Conservation (phyloP, 176 grass and related monocot genomes). For the Hordeum marinum region DNA sequence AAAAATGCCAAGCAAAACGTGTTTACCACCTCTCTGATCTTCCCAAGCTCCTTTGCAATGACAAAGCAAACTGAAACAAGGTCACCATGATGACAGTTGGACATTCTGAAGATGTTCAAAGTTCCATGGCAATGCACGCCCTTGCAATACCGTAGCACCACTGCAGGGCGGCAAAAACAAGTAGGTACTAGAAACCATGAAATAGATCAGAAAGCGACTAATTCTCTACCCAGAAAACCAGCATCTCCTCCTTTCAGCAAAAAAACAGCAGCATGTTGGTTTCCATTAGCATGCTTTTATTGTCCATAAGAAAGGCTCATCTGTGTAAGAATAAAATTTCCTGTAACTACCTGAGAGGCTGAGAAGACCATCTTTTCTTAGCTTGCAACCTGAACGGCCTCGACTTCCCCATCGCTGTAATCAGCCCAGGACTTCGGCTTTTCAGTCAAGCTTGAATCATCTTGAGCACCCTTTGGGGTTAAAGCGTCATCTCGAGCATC, state of each 20-base stretch:
- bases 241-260: conserved; percentile 3
- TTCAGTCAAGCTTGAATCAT: conserved; percentile 31
- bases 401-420: conserved; percentile 67
- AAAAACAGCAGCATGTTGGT: conserved; percentile 5
- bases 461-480: conserved; percentile 20
- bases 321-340: conserved; percentile 23
- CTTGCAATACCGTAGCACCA: not conserved
- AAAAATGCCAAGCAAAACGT: conserved; percentile 20
- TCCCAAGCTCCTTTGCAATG: conserved; percentile 6
- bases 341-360: conserved; percentile 18
- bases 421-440: conserved; percentile 72
- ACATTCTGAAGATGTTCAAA: conserved; percentile 5
- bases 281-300: conserved; percentile 23
- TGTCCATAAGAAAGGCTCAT: conserved; percentile 20
- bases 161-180: conserved; percentile 23
- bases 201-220: conserved; percentile 23
- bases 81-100: not conserved
- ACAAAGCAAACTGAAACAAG: conserved; percentile 23
- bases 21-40: conserved; percentile 15
- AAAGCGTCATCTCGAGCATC: not conserved
- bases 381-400: conserved; percentile 57
- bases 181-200: conserved; percentile 13
- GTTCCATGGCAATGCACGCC: not conserved
- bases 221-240: conserved; percentile 26
- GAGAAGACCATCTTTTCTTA: conserved; percentile 23